Evolutionary conservation across 1,139 yeast species (phyloP).

Genomic region (Taphrina deformans): DNA sequence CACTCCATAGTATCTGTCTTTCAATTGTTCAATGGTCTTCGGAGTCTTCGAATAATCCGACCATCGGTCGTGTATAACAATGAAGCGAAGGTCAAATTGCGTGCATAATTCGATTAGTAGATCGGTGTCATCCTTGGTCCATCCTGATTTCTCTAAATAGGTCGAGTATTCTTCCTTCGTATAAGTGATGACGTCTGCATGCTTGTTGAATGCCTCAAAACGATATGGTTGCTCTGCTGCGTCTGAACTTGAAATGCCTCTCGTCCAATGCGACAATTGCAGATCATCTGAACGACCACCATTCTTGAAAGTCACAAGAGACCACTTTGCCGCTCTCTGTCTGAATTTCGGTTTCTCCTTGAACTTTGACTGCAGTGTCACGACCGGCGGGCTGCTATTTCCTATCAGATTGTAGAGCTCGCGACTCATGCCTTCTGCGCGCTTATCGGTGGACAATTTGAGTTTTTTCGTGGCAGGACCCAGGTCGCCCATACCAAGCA

Average conservation of each 20-base stretch:
- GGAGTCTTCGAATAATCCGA: slow-evolving; percentile 44
- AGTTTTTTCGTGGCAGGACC: slow-evolving; percentile 11
- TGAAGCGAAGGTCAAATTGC: slow-evolving; percentile 83
- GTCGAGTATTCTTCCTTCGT: slow-evolving; percentile 64
- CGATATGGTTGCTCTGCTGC: slow-evolving; percentile 54
- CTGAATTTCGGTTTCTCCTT: slow-evolving; percentile 65
- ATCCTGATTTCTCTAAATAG: slow-evolving; percentile 48
- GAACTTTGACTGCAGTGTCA: slow-evolving; percentile 55
- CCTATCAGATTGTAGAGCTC: slow-evolving; percentile 87
- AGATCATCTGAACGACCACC: slow-evolving; percentile 55
- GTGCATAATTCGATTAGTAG: slow-evolving; percentile 71
- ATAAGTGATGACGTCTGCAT: slow-evolving; percentile 68
- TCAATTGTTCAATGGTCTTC: slow-evolving; percentile 65
- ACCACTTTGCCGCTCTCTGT: slow-evolving; percentile 78
- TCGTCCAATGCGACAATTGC: slow-evolving; percentile 78
- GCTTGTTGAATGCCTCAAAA: slow-evolving; percentile 74
- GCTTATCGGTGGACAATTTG: slow-evolving; percentile 3
- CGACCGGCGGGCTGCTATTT: slow-evolving; percentile 86
- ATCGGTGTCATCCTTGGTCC: slow-evolving; percentile 78
- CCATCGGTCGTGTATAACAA: slow-evolving; percentile 76
- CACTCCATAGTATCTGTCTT: slow-evolving; percentile 71
- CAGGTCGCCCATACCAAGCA: neutral
- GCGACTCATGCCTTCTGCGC: slow-evolving; percentile 72
- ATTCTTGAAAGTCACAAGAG: slow-evolving; percentile 54
- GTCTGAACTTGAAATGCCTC: slow-evolving; percentile 50